Conservation (phyloP, 1,284 basidiomycete species). For the Apiotrichum mycotoxinovorans region DNA sequence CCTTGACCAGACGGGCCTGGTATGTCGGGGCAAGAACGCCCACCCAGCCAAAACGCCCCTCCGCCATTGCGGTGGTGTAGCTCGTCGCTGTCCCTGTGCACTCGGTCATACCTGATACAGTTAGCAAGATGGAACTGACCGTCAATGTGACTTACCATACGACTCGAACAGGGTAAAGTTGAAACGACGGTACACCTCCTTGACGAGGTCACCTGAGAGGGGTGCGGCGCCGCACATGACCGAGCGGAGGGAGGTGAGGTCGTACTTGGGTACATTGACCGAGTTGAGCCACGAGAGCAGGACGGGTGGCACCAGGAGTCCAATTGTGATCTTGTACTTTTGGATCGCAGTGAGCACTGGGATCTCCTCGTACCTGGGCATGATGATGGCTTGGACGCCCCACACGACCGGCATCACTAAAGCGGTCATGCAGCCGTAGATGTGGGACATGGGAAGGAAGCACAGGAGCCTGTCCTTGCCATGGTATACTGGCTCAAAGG, state of each 20-base stretch:
- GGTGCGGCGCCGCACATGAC: slow-evolving; percentile 80
- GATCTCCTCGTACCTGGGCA: slow-evolving; percentile 59
- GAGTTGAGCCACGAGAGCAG: slow-evolving; percentile 56
- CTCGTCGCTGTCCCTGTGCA: slow-evolving; percentile 30
- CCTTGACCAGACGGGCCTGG: slow-evolving; percentile 65
- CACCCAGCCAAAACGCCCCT: slow-evolving; percentile 57
- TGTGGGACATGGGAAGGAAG: slow-evolving; percentile 18
- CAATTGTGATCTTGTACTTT: slow-evolving; percentile 60
- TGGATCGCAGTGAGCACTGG: slow-evolving; percentile 66
- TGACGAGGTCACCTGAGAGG: slow-evolving; percentile 54
- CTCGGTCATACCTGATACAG: slow-evolving; percentile 48
- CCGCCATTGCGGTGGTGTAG: slow-evolving; percentile 14
- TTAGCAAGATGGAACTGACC: too few relatives aligned
- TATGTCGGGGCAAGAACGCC: slow-evolving; percentile 74
- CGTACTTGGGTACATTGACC: slow-evolving; percentile 63
- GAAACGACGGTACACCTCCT: slow-evolving; percentile 25
- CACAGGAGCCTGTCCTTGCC: slow-evolving; percentile 49
- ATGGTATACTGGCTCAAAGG: neutral
- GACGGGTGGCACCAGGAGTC: slow-evolving; percentile 78
- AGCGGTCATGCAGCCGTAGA: slow-evolving; percentile 37
- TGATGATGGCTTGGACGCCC: slow-evolving; percentile 63
- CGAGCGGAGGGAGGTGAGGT: slow-evolving; percentile 61
- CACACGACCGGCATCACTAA: slow-evolving; percentile 60
- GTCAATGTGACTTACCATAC: slow-evolving; percentile 29
- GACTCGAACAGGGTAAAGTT: slow-evolving; percentile 39